Evolutionary conservation across 148 eudicot genomes (phyloP).

Genomic region (Rhododendron williamsianum): DNA sequence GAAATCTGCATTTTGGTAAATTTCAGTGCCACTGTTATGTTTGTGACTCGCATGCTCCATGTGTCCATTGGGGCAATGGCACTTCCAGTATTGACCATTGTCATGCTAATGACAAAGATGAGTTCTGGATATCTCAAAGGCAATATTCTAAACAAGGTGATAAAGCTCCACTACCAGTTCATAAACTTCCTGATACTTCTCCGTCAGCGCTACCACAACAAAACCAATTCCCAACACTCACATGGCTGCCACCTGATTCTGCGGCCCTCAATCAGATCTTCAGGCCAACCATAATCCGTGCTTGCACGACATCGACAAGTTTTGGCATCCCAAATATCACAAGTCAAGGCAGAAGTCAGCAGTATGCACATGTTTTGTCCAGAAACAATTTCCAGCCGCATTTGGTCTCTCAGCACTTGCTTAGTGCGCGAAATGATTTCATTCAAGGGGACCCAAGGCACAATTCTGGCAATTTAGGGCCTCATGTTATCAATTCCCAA

Average conservation of each 20-base stretch:
- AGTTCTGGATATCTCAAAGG: conserved; percentile 56
- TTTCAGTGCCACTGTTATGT: conserved; percentile 98
- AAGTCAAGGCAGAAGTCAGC: conserved; percentile 28
- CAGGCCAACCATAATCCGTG: conserved; percentile 16
- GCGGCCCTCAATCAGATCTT: not conserved
- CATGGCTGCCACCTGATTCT: not conserved
- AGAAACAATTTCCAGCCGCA: conserved; percentile 35
- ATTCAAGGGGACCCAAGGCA: conserved; percentile 22
- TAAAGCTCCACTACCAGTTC: conserved; percentile 26
- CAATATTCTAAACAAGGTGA: conserved; percentile 26
- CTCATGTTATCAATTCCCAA: conserved; percentile 20
- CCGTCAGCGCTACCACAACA: conserved; percentile 5
- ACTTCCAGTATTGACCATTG: conserved; percentile 55
- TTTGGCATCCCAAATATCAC: conserved; percentile 29
- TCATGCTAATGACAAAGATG: conserved; percentile 69
- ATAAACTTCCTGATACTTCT: conserved; percentile 19
- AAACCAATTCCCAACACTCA: conserved; percentile 16
- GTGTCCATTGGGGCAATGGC: conserved; percentile 69
- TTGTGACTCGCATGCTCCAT: conserved; percentile 87
- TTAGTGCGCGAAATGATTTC: conserved; percentile 13
- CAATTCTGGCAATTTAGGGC: conserved; percentile 14
- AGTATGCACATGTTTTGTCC: conserved; percentile 16
- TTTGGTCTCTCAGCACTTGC: conserved; percentile 24
- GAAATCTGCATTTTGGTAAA: not conserved
- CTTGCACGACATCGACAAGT: conserved; percentile 16